These are phyloP conservation scores for Chernovozyma aurita DNA, from an alignment of 1,139 yeast species.

Conservation along the genomic window DNA sequence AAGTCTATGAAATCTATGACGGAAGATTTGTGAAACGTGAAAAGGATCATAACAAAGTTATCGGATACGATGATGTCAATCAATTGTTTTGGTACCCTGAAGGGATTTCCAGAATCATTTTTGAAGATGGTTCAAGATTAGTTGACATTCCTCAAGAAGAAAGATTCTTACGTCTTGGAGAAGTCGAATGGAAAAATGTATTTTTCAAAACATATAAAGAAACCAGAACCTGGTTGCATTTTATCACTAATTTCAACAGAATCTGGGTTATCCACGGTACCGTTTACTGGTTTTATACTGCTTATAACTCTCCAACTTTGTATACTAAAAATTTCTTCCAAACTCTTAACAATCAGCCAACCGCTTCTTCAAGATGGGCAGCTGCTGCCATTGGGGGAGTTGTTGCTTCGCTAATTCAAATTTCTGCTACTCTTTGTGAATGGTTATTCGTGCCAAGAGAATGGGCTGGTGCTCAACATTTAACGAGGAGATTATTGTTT, in stretches of 20 bases:
- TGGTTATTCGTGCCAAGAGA: conserved; percentile 97
- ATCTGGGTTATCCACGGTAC: conserved; percentile 94
- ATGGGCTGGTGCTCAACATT: conserved; percentile 99
- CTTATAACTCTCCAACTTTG: conserved; percentile 87
- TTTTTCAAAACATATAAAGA: conserved; percentile 96
- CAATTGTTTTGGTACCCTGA: conserved; percentile 99
- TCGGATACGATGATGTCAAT: conserved; percentile 98
- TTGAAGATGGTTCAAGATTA: conserved; percentile 87
- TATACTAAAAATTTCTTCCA: conserved; percentile 86
- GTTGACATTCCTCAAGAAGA: conserved; percentile 88
- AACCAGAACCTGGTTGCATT: conserved; percentile 96
- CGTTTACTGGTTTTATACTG: conserved; percentile 89
- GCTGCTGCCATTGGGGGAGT: conserved; percentile 91
- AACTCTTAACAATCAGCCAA: conserved; percentile 77
- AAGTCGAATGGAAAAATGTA: conserved; percentile 86
- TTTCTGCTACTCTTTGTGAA: conserved; percentile 84
- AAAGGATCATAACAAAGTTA: conserved; percentile 87
- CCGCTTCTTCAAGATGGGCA: conserved; percentile 88
- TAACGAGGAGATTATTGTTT: conserved; percentile 81
- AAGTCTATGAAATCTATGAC: conserved; percentile 90
- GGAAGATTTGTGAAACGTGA: conserved; percentile 97
- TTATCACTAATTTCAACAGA: conserved; percentile 94
- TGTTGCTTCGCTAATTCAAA: conserved; percentile 75
- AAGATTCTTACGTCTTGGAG: conserved; percentile 86
- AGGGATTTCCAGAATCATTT: conserved; percentile 88